Evolutionary conservation across 2,329 filamentous ascomycete genomes (phyloP), one percentile per base, ranked within the genome.

Genomic region (Cladorrhinum sp.): DNA sequence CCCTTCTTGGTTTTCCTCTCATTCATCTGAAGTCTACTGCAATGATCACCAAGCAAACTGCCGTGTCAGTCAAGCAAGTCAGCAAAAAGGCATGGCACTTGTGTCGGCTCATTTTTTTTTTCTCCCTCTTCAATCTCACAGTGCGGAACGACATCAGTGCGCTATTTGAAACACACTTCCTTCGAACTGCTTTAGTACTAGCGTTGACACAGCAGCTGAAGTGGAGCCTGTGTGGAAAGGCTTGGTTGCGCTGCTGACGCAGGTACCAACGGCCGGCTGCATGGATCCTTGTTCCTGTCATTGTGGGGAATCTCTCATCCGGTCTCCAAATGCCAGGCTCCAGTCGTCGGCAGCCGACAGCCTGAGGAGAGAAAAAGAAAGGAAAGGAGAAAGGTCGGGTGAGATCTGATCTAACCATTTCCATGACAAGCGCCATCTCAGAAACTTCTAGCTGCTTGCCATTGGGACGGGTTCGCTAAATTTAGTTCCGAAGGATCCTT

Each of bases 181-280:
- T n/a, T n/a, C n/a, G n/a, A n/a, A n/a, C n/a, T n/a, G n/a, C n/a
- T n/a, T n/a, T n/a, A n/a, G n/a, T n/a, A n/a, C n/a, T n/a, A n/a
- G n/a, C n/a, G n/a, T n/a, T n/a, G n/a, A n/a, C n/a, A n/a, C n/a
- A n/a, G n/a, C n/a, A n/a, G n/a, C n/a, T n/a, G n/a, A n/a, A n/a
- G n/a, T n/a, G n/a, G n/a, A n/a, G n/a, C n/a, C n/a, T n/a, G n/a
- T n/a, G n/a, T n/a, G n/a, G 25, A 10, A 29, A 29, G 25, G 25
- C 25, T 29, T 29, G 4, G 4, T 29, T 29, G 25, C 10, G 25
- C 5, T 12, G 32, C 27, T 32, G 52, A 55, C 52, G 52, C 52
- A 55, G 52, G 52, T 55, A 55, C 52, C 52, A 55, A 55, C 52
- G 52, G 52, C 41, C 32, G 27, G 20, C 50, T 45, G 16, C 16